phyloP scores from a whole-genome alignment of 2,329 filamentous ascomycete species.

The Pezicula neosporulosa region DNA sequence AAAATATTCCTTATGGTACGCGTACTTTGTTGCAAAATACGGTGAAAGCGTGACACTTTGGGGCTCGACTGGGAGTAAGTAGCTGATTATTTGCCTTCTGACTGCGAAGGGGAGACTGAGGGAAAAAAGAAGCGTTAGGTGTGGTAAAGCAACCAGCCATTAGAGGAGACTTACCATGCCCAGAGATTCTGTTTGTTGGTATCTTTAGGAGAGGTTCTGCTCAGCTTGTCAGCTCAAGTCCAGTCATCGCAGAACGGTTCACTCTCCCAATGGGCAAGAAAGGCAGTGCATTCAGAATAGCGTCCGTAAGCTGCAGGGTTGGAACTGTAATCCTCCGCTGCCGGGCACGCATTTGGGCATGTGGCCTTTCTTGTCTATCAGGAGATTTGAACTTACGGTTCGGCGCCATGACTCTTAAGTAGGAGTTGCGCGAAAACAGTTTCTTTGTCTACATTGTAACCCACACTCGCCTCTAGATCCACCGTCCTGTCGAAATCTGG shows the following conservation, averaged over 20 bases:
- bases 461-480: constrained; percentile 5
- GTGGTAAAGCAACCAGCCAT: background rate
- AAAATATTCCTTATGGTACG: constrained; percentile 20
- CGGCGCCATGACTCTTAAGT: background rate
- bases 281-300: no score
- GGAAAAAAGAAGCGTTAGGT: constrained; percentile 6
- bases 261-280: no score
- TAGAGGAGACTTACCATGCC: background rate
- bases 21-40: constrained; percentile 18
- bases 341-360: no score
- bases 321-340: no score
- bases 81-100: constrained; percentile 21
- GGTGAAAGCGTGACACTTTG: constrained; percentile 22
- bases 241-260: no score
- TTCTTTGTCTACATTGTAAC: no score
- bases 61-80: constrained; percentile 18
- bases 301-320: no score
- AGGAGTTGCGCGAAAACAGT: background rate
- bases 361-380: no score
- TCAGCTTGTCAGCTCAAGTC: no score
- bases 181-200: no score
- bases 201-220: no score
- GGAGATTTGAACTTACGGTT: no score
- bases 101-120: constrained; percentile 14
- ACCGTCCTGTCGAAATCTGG: constrained; percentile 11